Evolutionary conservation across 2,329 filamentous ascomycete genomes (phyloP).

Genomic region (Neofusicoccum parvum): DNA sequence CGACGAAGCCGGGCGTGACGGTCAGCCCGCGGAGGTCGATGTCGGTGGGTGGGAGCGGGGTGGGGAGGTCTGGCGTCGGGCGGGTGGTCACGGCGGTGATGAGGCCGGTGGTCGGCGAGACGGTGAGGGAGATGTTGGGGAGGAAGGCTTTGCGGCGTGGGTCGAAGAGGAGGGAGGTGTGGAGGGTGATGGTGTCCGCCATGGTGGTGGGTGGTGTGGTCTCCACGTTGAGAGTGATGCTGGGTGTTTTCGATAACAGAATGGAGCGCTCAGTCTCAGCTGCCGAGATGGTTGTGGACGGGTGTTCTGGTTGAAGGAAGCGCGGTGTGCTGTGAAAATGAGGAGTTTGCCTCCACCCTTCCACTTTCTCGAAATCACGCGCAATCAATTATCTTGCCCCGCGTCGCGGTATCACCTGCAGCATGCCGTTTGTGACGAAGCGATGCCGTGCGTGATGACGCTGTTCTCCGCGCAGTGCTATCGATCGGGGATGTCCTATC

Average conservation of each 20-base stretch:
- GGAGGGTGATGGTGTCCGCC: conserved; percentile 31
- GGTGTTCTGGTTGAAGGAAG: background rate
- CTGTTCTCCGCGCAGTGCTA: background rate
- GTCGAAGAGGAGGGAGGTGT: conserved; percentile 53
- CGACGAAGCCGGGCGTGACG: conserved; percentile 57
- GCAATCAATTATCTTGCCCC: background rate
- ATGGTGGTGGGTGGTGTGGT: background rate
- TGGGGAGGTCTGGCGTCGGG: conserved; percentile 24
- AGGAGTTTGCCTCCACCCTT: background rate
- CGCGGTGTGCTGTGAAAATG: background rate
- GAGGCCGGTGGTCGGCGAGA: conserved; percentile 44
- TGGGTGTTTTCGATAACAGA: too few relatives aligned
- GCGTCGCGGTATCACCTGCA: background rate
- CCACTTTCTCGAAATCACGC: background rate
- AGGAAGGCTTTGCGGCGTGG: conserved; percentile 47
- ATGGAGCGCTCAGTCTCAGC: background rate
- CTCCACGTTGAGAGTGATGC: background rate
- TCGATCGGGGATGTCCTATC: background rate
- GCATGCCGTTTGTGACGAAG: background rate
- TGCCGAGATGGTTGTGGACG: too few relatives aligned
- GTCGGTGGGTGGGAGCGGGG: conserved; percentile 37
- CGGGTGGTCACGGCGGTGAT: conserved; percentile 42
- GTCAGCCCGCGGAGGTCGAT: conserved; percentile 59
- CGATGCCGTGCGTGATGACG: background rate
- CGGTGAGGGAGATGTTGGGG: conserved; percentile 46